Conservation (phyloP, 1,284 basidiomycete species). For the Cryptococcus sp. region DNA sequence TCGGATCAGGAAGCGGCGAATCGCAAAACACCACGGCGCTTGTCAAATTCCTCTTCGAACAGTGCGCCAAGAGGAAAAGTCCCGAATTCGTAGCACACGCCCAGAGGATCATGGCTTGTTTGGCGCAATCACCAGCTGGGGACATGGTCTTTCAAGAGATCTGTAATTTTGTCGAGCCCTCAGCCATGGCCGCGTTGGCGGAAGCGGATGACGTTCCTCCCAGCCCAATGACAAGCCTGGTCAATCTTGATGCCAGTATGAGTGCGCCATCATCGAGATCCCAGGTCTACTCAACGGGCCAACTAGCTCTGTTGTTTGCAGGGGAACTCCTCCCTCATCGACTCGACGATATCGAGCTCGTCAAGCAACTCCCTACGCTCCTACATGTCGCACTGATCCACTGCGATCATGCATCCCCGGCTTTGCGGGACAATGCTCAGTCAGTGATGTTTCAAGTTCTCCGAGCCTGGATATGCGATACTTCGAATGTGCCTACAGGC, state of each 20-base stretch:
- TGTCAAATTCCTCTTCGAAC: constrained; percentile 80
- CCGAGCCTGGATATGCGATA: constrained; percentile 66
- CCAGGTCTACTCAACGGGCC: constrained; percentile 67
- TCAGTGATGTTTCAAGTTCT: constrained; percentile 77
- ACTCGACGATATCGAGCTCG: constrained; percentile 65
- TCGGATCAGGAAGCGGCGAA: constrained; percentile 20
- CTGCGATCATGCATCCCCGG: constrained; percentile 72
- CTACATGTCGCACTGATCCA: constrained; percentile 82
- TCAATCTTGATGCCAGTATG: constrained; percentile 49
- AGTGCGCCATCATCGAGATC: constrained; percentile 32
- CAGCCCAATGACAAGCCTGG: constrained; percentile 59
- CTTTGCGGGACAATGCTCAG: constrained; percentile 70
- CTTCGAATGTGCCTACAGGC: constrained; percentile 39
- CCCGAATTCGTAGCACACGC: constrained; percentile 76
- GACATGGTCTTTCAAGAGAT: constrained; percentile 77
- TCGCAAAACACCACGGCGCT: constrained; percentile 71
- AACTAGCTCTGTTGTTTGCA: constrained; percentile 84
- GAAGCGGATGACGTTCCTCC: constrained; percentile 66
- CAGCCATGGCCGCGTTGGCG: constrained; percentile 71
- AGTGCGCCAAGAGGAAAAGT: constrained; percentile 80
- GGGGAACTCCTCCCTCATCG: constrained; percentile 78
- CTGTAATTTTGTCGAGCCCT: constrained; percentile 79
- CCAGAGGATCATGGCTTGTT: constrained; percentile 77
- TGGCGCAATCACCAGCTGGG: constrained; percentile 76
- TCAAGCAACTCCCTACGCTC: constrained; percentile 68